Evolutionary conservation across 108 stramenopile species (phyloP).

Genomic region (Epithemia pelagica): DNA sequence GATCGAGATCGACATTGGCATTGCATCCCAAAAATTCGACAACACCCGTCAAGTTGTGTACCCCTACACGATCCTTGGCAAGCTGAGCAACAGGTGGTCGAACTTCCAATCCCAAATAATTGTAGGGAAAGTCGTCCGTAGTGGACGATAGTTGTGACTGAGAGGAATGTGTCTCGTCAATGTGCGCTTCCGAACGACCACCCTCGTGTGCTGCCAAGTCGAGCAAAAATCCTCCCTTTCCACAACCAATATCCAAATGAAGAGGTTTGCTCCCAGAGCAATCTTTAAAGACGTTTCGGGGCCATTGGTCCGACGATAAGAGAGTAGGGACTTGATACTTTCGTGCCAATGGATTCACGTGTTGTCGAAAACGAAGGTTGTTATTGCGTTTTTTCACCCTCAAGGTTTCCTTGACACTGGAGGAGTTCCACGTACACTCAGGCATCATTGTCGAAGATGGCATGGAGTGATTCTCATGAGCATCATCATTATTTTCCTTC

Average conservation of each 20-base stretch:
- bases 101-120: constrained; percentile 87
- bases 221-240: constrained; percentile 76
- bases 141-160: constrained; percentile 14
- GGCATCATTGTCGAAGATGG: too few relatives aligned
- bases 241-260: constrained; percentile 85
- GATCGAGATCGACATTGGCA: constrained; percentile 85
- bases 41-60: constrained; percentile 37
- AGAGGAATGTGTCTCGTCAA: constrained; percentile 17
- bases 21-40: constrained; percentile 81
- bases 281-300: constrained; percentile 43
- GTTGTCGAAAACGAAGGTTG: constrained; percentile 69
- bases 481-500: too few relatives aligned
- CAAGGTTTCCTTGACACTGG: constrained; percentile 13
- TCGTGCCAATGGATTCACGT: constrained; percentile 80
- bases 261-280: constrained; percentile 34
- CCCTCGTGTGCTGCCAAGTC: constrained; percentile 44
- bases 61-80: constrained; percentile 57
- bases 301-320: constrained; percentile 56
- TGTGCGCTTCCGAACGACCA: not conserved
- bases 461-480: too few relatives aligned
- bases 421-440: constrained; percentile 33
- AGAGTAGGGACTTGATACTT: constrained; percentile 56
- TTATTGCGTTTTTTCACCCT: constrained; percentile 9
- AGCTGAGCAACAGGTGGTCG: constrained; percentile 67
- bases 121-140: constrained; percentile 20